Evolutionary conservation across 345 rosid genomes (phyloP).

Genomic region (Populus pruinosa): DNA sequence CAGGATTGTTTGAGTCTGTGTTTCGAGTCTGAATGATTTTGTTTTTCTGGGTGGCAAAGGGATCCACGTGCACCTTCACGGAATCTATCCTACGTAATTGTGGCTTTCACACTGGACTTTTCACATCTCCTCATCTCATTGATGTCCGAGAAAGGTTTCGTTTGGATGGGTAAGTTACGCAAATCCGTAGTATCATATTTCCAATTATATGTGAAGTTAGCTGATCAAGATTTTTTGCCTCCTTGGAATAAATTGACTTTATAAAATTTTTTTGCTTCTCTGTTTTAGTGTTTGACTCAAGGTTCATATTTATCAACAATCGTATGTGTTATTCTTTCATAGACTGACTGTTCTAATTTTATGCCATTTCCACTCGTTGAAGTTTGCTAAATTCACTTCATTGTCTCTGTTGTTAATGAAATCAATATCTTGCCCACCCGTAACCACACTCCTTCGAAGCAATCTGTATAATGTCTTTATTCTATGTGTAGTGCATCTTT

Average conservation of each 20-base stretch:
- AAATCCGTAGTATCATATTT: neutral
- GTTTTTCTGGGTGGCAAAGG: constrained; percentile 40
- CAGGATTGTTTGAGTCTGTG: neutral
- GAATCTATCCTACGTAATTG: constrained; percentile 80
- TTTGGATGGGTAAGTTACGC: constrained; percentile 65
- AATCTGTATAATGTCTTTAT: neutral
- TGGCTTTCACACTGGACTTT: constrained; percentile 87
- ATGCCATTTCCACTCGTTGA: neutral
- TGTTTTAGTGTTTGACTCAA: neutral
- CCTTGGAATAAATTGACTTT: neutral
- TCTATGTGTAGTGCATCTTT: neutral
- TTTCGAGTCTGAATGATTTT: neutral
- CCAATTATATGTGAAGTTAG: neutral
- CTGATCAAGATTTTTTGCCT: neutral
- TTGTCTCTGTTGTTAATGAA: neutral
- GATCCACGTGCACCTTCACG: constrained; percentile 83
- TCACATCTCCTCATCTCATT: constrained; percentile 92
- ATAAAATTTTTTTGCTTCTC: neutral
- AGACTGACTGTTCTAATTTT: neutral
- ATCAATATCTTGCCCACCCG: neutral
- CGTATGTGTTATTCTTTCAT: neutral
- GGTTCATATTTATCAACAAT: neutral
- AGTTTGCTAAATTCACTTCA: neutral
- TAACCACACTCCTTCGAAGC: neutral
- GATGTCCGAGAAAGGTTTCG: constrained; percentile 92